phyloP scores from a whole-genome alignment of 148 eudicot genomes.

The Silene uniflora region DNA sequence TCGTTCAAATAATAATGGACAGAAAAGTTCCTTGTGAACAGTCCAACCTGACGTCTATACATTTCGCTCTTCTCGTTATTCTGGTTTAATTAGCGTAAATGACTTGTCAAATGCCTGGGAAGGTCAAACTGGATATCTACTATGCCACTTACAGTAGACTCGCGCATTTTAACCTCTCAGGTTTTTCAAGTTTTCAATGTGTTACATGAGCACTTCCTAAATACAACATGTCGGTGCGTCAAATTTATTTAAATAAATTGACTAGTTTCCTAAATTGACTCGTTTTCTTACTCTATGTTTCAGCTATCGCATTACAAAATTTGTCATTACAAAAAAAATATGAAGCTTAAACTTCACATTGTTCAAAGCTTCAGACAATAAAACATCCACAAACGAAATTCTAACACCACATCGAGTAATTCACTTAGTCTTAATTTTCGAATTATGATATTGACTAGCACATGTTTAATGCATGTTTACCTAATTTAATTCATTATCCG shows the following conservation, averaged over 20 bases:
- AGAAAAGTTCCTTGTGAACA: slow-evolving; percentile 33
- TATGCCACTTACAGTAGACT: background rate
- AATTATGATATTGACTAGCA: background rate
- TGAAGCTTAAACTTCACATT: background rate
- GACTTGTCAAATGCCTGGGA: slow-evolving; percentile 23
- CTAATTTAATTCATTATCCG: background rate
- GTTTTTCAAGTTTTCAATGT: background rate
- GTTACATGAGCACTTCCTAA: background rate
- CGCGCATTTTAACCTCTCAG: background rate
- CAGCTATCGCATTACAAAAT: background rate
- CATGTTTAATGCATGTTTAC: background rate
- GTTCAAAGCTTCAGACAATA: background rate
- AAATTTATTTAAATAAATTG: too few species aligned
- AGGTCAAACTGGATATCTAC: background rate
- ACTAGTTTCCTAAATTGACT: background rate
- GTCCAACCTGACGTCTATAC: slow-evolving; percentile 32
- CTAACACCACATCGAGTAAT: background rate
- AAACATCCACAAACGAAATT: background rate
- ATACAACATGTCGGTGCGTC: background rate
- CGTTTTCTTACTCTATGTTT: background rate
- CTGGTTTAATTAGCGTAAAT: slow-evolving; percentile 37
- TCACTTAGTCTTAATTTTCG: background rate
- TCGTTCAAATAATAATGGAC: slow-evolving; percentile 38
- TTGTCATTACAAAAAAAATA: too few species aligned
- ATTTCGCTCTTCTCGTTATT: slow-evolving; percentile 32